Evolutionary conservation across 78 protist genomes (phyloP).

Genomic region (Dictyostelium discoideum): dicty_2.7 NC_007089.4:856001-856500

Average conservation of each 20-base stretch:
- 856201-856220: conserved; percentile 99
- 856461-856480: conserved; percentile 97
- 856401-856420: conserved; percentile 97
- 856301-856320: conserved; percentile 94
- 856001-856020: conserved; percentile 90
- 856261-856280: conserved; percentile 99
- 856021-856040: conserved; percentile 94
- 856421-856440: conserved; percentile 95
- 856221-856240: conserved; percentile 99
- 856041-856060: conserved; percentile 83
- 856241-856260: conserved; percentile 97
- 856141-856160: conserved; percentile 97
- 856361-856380: conserved; percentile 96
- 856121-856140: conserved; percentile 97
- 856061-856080: conserved; percentile 82
- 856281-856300: conserved; percentile 99
- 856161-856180: conserved; percentile 94
- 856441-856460: conserved; percentile 96
- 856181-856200: conserved; percentile 98
- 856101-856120: conserved; percentile 92
- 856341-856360: conserved; percentile 89
- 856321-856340: conserved; percentile 99
- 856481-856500: conserved; percentile 97
- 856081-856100: conserved; percentile 82
- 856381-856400: conserved; percentile 89